Base-by-base conservation (phyloP, 2,329 filamentous ascomycete species). In the Metarhizium guizhouense region DNA sequence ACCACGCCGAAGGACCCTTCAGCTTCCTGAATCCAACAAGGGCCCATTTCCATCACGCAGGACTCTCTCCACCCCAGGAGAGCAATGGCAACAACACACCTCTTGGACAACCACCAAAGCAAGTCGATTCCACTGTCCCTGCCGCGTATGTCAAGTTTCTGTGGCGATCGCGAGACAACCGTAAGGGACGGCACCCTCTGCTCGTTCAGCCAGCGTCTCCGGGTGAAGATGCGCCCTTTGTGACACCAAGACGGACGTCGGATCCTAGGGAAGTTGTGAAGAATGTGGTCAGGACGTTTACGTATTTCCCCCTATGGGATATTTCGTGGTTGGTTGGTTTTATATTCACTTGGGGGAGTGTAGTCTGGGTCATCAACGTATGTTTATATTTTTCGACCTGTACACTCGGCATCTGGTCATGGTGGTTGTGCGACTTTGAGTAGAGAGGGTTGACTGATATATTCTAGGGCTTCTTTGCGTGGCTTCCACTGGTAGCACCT, bases 401-500 rank as follows among this genome's bases (percentile, higher is more conserved):
- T 18, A 18, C 42, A 20, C 7, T 6, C 6, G n/a, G 16, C 14
- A 6, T 1, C 16, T 45, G 18, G 16, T 45, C 1, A 45, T 10
- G 6, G 16, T 25, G 25, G n/a, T 1, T 14, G n/a, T 45, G 7
- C 42, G 6, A 20, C 13, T 5, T 11, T 11, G 38, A 13, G 38
- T 11, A 40, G 16, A 3, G 6, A n/a, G 11, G 10, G 16, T 18
- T 20, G 52, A 32, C 54, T 56, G 36, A 54, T 83, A 80, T 79
- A 73, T 79, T 1, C 64, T 82, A 87, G 63, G 76, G 78, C 1
- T 85, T 84, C 65, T 87, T 87, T 63, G 77, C 78, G 5, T 86
- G 78, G 73, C 71, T 87, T 2, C 86, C 86, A 0, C 67, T 84
- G 2, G 72, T 73, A 29, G 67, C 70, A 6, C 83, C 84, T 0